Base-by-base conservation (phyloP, 2,329 filamentous ascomycete species). In the Plenodomus biglobosus region DNA sequence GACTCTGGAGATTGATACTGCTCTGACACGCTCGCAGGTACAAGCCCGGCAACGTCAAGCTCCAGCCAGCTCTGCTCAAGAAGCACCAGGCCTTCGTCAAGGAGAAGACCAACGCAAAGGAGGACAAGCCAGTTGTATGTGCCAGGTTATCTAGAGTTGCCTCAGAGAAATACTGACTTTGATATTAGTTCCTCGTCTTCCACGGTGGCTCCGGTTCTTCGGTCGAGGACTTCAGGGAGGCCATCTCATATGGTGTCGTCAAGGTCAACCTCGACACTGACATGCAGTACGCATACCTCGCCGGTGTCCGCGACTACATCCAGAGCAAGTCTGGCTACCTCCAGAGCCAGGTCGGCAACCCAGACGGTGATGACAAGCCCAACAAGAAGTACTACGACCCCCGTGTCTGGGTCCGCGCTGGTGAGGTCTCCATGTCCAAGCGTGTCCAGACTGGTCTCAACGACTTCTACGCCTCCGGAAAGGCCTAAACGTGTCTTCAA, bases 221-320 rank as follows among this genome's bases (percentile, higher is more conserved):
- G 73, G 95, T 96, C 81, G 77, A 90, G 65, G 94, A 99, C 80
- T 99, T 88, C 83, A 81, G 61, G 7, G 56, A 68, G 46, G 65
- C 65, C 15, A 68, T 68, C 50, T 59, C 55, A 72, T 88, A 92
- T 76, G 94, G 94, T 81, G 92, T 99, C 65, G 87, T 96, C 80
- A 99, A 99, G 87, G 94, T 99, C 78, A 99, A 99, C 82, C 82
- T 99, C 68, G 94, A 99, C 78, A 99, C 94, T 42, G 94, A 99
- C 73, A 84, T 97, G 78, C 92, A 97, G 82, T 74, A 69, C 67
- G 92, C 92, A 51, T 99, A 97, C 83, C 83, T 94, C 62, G 78
- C 79, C 55, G 94, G 94, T 78, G 88, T 97, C 79, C 89, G 94
- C 58, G 92, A 99, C 80, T 99, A 91, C 81, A 82, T 90, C 69